Percentiles rank a stretch among this genome's conserved stretches.
These are phyloP conservation scores for Saturnispora silvae DNA, from an alignment of 805 yeast genomes.

Conservation along the genomic window DNA sequence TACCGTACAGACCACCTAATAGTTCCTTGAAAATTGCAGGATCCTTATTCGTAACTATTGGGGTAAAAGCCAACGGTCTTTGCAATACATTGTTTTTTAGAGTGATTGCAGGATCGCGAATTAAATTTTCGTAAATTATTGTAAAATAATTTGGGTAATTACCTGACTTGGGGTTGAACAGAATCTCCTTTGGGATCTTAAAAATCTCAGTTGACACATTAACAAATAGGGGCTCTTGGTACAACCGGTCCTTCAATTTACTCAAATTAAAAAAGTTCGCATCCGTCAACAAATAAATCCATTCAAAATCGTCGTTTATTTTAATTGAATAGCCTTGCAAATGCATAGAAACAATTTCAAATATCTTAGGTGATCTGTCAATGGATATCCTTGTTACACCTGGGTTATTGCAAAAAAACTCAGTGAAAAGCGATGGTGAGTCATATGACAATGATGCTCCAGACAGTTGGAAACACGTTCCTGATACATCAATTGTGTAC, in stretches of 20 bases:
- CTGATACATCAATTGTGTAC: slow-evolving; percentile 64
- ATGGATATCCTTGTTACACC: slow-evolving; percentile 38
- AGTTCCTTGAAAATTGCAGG: slow-evolving; percentile 45
- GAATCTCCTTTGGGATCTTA: slow-evolving; percentile 44
- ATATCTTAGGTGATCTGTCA: slow-evolving; percentile 65
- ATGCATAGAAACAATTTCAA: slow-evolving; percentile 57
- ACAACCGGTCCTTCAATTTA: slow-evolving; percentile 38
- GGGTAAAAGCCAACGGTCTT: slow-evolving; percentile 72
- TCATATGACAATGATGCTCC: slow-evolving; percentile 84
- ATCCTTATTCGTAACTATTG: slow-evolving; percentile 42
- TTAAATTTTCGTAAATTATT: slow-evolving; percentile 43
- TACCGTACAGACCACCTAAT: slow-evolving; percentile 46
- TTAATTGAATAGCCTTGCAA: slow-evolving; percentile 70
- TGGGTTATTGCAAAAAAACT: slow-evolving; percentile 38
- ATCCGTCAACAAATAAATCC: slow-evolving; percentile 54
- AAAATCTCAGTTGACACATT: slow-evolving; percentile 52
- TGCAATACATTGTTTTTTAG: slow-evolving; percentile 33
- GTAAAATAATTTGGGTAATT: slow-evolving; percentile 73
- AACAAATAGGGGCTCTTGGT: slow-evolving; percentile 45
- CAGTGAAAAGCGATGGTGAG: slow-evolving; percentile 81
- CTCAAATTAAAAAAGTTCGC: slow-evolving; percentile 61
- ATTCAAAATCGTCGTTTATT: slow-evolving; percentile 50
- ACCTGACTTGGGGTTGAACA: slow-evolving; percentile 44
- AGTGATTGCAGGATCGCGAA: slow-evolving; percentile 35
- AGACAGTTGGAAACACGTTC: slow-evolving; percentile 47